These are phyloP conservation scores for Rutstroemia sp. DNA, from an alignment of 2,329 filamentous ascomycete species.

Conservation along the genomic window DNA sequence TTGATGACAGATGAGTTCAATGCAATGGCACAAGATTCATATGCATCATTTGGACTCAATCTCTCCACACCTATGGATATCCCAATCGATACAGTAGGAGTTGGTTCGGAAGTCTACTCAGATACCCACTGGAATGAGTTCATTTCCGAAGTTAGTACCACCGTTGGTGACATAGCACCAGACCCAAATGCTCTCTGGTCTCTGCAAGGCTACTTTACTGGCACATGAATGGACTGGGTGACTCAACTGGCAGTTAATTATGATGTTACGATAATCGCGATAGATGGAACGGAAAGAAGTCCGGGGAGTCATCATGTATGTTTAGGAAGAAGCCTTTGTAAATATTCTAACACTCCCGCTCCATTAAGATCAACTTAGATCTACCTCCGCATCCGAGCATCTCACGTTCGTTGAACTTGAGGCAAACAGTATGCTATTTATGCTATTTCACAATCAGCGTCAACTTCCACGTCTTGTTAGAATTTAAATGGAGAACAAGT, in stretches of 20 bases:
- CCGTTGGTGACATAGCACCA: not conserved
- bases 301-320: not conserved
- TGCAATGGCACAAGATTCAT: not conserved
- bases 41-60: not conserved
- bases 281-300: not conserved
- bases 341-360: not conserved
- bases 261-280: not conserved
- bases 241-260: not conserved
- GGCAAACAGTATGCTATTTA: not conserved
- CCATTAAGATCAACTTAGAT: not conserved
- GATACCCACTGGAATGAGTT: conserved; percentile 9
- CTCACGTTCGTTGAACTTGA: not conserved
- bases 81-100: not conserved
- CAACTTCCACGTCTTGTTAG: too few relatives aligned
- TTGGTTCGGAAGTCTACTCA: not conserved
- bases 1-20: not conserved
- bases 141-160: not conserved
- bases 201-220: conserved; percentile 1
- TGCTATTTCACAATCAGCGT: not conserved
- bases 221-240: not conserved
- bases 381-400: not conserved
- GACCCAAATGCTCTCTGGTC: not conserved
- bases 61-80: not conserved
- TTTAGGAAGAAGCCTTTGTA: not conserved
- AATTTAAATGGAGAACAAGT: too few relatives aligned